Percentiles rank a stretch among this genome's conserved stretches.
Conservation (phyloP, 371 early-diverging fungal genomes). For the Mortierella sp. region DNA sequence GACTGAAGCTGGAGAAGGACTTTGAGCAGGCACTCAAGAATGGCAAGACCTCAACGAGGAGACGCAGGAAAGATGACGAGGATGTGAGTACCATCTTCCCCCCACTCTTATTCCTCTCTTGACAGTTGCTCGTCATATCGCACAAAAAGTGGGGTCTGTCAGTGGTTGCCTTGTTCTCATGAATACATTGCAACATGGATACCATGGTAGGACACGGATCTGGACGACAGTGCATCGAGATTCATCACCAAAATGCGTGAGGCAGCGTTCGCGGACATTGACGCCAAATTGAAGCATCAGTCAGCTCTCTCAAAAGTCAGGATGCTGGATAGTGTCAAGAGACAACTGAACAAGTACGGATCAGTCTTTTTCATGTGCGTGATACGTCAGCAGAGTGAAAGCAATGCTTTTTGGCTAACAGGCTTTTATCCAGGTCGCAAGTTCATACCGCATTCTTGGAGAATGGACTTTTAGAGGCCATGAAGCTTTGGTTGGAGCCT, state of each 20-base stretch:
- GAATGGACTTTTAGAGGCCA: slow-evolving; percentile 85
- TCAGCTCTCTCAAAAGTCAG: slow-evolving; percentile 89
- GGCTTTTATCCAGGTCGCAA: slow-evolving; percentile 57
- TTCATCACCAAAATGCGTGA: slow-evolving; percentile 85
- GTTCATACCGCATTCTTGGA: slow-evolving; percentile 84
- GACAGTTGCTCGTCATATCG: no score
- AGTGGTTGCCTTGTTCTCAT: no score
- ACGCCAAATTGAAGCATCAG: slow-evolving; percentile 75
- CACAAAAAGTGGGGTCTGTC: no score
- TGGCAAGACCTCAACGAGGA: slow-evolving; percentile 65
- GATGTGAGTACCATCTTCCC: slow-evolving; percentile 19
- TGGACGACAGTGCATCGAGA: slow-evolving; percentile 73
- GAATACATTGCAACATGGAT: no score
- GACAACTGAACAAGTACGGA: slow-evolving; percentile 75
- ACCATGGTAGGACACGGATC: slow-evolving; percentile 57
- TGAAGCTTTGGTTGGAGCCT: slow-evolving; percentile 97
- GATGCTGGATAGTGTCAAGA: slow-evolving; percentile 77
- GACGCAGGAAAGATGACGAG: slow-evolving; percentile 77
- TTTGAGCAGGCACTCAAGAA: slow-evolving; percentile 70
- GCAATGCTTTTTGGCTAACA: no score
- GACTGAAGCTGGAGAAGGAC: slow-evolving; percentile 68
- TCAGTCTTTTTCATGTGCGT: no score
- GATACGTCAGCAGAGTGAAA: no score
- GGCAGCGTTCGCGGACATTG: slow-evolving; percentile 83
- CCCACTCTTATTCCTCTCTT: background rate